Evolutionary conservation across 2,329 filamentous ascomycete genomes (phyloP).

Genomic region (Xylariaceae sp.): DNA sequence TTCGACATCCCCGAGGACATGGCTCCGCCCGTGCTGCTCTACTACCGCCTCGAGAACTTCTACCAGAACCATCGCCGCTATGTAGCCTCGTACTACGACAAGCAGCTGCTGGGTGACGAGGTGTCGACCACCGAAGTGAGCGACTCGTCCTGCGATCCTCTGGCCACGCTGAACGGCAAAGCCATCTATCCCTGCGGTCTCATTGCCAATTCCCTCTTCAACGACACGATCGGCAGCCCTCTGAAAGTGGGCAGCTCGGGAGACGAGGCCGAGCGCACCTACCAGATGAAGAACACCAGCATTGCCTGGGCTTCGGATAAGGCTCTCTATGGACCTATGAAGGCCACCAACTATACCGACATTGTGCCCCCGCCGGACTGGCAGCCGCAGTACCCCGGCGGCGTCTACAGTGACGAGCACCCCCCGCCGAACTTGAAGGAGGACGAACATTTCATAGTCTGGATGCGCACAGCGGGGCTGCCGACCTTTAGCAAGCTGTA

Average conservation of each 20-base stretch:
- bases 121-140: conserved; percentile 54
- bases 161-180: conserved; percentile 50
- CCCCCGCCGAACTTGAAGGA: conserved; percentile 65
- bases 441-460: conserved; percentile 87
- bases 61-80: conserved; percentile 98
- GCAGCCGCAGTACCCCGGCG: conserved; percentile 59
- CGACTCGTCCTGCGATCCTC: conserved; percentile 66
- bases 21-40: conserved; percentile 76
- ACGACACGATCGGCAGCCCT: conserved; percentile 74
- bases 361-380: conserved; percentile 85
- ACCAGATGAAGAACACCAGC: conserved; percentile 65
- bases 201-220: conserved; percentile 95
- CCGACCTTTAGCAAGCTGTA: conserved; percentile 94
- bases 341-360: conserved; percentile 44
- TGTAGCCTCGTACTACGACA: conserved; percentile 76
- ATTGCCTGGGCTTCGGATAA: conserved; percentile 86
- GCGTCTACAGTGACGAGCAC: conserved; percentile 57
- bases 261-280: conserved; percentile 40
- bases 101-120: conserved; percentile 69
- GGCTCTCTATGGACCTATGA: conserved; percentile 68
- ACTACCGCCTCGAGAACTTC: conserved; percentile 95
- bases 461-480: conserved; percentile 95
- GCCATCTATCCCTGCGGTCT: conserved; percentile 92
- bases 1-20: conserved; percentile 77
- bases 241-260: conserved; percentile 46